Evolutionary conservation across 2,329 filamentous ascomycete species (phyloP), one percentile per base, ranked within the genome.

Genomic region (Venturia oleaginea): DNA sequence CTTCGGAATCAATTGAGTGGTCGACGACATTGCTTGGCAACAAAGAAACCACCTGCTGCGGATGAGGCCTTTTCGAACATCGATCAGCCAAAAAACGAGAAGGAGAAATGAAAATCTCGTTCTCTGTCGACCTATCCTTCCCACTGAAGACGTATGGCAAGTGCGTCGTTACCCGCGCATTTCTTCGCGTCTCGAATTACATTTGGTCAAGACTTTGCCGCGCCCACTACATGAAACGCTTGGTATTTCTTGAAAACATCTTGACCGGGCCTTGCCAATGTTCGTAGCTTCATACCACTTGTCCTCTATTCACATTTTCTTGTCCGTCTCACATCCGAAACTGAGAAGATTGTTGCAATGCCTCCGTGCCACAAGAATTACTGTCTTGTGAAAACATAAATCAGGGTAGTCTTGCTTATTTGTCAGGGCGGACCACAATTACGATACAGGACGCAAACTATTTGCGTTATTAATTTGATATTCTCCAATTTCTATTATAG

Each of bases 321-420:
- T 62, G 61, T 54, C 61, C n/a, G 61, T 62, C 42, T 62, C 61
- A 62, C 11, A 51, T 48, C 15, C 40, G 61, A 62, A 62, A 62
- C 61, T 42, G 37, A 42, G 32, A 6, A 46, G 13, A 46, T 62
- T 32, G 30, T 27, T 24, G 32, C 32, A 46, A 37, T 19, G 40
- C 24, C 17, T n/a, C 42, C 61, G 24, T n/a, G 61, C 24, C 17
- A 32, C 30, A 27, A n/a, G 15, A 62, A 46, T 48, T 30, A 10
- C 7, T 62, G 61, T 19, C 42, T 51, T 24, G 42, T 48, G 42
- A 48, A 54, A n/a, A 46, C 43, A 37, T 46, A 54, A 32, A 37
- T 8, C 40, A 62, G 42, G 38, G 42, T 37, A 42, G 13, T 30
- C 34, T 62, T 32, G 27, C 11, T 46, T 24, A 24, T 19, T n/a